Conservation (phyloP, 768 basidiomycete genomes). For the Pleurotus giganteus region DNA sequence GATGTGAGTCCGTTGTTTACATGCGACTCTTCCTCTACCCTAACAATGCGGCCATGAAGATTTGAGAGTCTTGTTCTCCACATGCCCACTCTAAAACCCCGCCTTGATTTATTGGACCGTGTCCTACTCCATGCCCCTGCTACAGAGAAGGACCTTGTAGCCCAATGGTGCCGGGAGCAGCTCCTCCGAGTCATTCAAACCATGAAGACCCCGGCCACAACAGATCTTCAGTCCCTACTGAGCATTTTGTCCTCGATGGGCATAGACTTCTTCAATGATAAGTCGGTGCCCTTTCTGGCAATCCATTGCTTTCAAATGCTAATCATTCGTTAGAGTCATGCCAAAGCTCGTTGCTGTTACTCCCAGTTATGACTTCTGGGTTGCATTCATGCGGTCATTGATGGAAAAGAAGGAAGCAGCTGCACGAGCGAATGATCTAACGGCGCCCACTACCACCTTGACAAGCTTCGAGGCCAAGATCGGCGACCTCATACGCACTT, state of each 20-base stretch:
- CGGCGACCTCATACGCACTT: constrained; percentile 16
- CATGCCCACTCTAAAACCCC: constrained; percentile 12
- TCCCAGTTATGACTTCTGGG: constrained; percentile 20
- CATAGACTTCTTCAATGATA: constrained; percentile 15
- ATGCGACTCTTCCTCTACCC: not conserved
- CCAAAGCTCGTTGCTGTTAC: constrained; percentile 20
- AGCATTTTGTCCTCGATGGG: constrained; percentile 17
- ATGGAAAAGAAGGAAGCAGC: constrained; percentile 14
- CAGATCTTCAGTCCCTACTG: constrained; percentile 24
- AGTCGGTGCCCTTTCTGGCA: constrained; percentile 17
- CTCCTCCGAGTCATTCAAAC: constrained; percentile 18
- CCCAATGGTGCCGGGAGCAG: constrained; percentile 21
- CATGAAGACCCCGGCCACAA: constrained; percentile 13
- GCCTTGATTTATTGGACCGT: constrained; percentile 19
- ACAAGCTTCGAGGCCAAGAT: constrained; percentile 1
- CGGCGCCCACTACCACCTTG: not conserved
- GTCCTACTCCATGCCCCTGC: constrained; percentile 13
- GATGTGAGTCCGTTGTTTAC: constrained; percentile 15
- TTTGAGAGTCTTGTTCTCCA: constrained; percentile 19
- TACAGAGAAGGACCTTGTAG: constrained; percentile 12
- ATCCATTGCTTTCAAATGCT: not conserved
- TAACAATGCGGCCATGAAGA: constrained; percentile 12
- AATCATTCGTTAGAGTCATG: constrained; percentile 17
- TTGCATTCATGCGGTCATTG: constrained; percentile 22
- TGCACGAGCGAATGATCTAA: not conserved